These are phyloP conservation scores for Tubosaeta sp. DNA, from an alignment of 768 basidiomycete species.

Conservation along the genomic window DNA sequence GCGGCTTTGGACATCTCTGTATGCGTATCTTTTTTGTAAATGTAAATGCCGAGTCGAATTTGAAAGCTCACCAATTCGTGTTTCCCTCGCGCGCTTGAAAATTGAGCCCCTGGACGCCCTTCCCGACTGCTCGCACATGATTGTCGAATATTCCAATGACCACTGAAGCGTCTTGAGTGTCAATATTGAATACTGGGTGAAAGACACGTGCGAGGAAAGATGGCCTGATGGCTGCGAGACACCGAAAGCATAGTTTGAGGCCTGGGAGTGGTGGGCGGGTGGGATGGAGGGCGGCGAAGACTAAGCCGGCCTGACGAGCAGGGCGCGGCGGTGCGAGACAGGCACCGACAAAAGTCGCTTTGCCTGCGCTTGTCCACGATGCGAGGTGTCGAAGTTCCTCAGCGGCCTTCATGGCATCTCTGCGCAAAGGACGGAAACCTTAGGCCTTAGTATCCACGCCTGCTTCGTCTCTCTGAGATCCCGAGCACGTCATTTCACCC, in stretches of 20 bases:
- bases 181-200: constrained; percentile 83
- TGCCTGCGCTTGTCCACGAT: no score
- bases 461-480: constrained; percentile 25
- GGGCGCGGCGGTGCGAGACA: no score
- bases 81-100: constrained; percentile 56
- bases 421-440: constrained; percentile 66
- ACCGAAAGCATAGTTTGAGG: no score
- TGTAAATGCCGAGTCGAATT: not conserved
- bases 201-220: constrained; percentile 72
- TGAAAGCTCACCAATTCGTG: constrained; percentile 52
- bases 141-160: constrained; percentile 57
- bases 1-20: constrained; percentile 75
- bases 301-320: no score
- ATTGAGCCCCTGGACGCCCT: constrained; percentile 65
- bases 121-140: constrained; percentile 62
- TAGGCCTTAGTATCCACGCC: constrained; percentile 47
- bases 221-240: constrained; percentile 33
- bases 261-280: no score
- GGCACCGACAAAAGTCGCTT: no score
- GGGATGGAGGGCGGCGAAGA: no score
- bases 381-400: not conserved
- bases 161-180: constrained; percentile 63
- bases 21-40: not conserved
- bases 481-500: no score
- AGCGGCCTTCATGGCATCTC: not conserved